These are phyloP conservation scores for Scenedesmus sp. DNA, from an alignment of 163 green algal species.

Conservation along the genomic window DNA sequence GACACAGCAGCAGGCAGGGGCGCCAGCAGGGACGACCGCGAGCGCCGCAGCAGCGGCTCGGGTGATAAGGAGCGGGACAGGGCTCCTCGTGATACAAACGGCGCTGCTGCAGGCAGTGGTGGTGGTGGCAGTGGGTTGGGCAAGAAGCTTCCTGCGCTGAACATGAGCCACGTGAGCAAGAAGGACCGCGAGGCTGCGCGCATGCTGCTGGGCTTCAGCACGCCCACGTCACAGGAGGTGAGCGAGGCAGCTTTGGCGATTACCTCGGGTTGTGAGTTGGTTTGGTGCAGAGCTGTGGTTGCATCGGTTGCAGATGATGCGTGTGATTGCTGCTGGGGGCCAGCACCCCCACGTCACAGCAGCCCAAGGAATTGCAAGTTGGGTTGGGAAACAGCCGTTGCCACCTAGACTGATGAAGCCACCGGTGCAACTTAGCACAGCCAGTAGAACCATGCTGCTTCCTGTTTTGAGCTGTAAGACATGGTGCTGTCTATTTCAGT, in stretches of 20 bases:
- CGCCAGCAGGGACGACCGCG: not conserved
- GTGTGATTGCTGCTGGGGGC: not conserved
- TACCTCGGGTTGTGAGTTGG: not conserved
- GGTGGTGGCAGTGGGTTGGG: not conserved
- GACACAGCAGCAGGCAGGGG: not conserved
- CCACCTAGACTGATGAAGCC: too few relatives aligned
- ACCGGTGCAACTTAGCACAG: too few relatives aligned
- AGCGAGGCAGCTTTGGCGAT: not conserved
- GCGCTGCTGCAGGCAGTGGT: not conserved
- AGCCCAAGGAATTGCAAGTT: too few relatives aligned
- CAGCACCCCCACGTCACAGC: too few relatives aligned
- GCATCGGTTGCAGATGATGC: too few relatives aligned
- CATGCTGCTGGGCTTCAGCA: slow-evolving; percentile 46
- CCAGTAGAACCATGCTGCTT: too few relatives aligned
- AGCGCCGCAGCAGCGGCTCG: not conserved
- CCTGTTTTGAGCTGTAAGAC: too few relatives aligned
- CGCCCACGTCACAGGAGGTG: slow-evolving; percentile 31
- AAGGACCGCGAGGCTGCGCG: slow-evolving; percentile 43
- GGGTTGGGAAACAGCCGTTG: too few relatives aligned
- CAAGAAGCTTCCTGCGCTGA: slow-evolving; percentile 34
- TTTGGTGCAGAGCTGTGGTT: not conserved
- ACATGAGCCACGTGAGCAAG: slow-evolving; percentile 53
- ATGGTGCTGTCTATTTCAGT: too few relatives aligned
- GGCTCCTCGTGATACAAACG: not conserved
- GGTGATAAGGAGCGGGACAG: not conserved